Percentiles rank a stretch among this genome's conserved stretches.
Conservation (phyloP, 1,284 basidiomycete species). For the Marasmius tenuissimus region DNA sequence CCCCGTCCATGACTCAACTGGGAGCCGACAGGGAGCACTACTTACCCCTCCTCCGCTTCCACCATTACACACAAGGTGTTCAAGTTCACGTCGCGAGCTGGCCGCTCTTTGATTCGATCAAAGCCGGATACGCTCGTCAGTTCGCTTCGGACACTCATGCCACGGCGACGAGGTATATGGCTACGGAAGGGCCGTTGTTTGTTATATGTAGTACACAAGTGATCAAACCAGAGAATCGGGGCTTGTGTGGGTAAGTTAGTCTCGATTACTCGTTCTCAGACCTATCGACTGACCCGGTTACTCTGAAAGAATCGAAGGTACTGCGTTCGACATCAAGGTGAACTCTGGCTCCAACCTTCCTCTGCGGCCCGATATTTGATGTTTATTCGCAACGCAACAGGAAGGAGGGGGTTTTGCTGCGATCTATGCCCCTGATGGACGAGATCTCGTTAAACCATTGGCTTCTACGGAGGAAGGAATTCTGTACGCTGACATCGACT, state of each 20-base stretch:
- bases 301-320: background rate
- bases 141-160: conserved; percentile 16
- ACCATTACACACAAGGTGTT: conserved; percentile 16
- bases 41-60: conserved; percentile 17
- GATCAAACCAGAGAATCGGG: conserved; percentile 12
- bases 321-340: background rate
- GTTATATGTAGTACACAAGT: conserved; percentile 18
- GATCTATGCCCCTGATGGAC: conserved; percentile 18
- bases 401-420: conserved; percentile 20
- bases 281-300: background rate
- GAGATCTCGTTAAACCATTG: conserved; percentile 8
- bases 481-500: conserved; percentile 19
- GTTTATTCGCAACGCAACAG: background rate
- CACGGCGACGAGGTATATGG: conserved; percentile 9
- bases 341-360: background rate
- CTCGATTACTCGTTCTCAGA: background rate
- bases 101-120: conserved; percentile 11
- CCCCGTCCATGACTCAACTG: no score
- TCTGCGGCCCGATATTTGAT: background rate
- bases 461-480: conserved; percentile 15
- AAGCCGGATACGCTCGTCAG: background rate
- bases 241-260: background rate
- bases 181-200: conserved; percentile 20
- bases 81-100: conserved; percentile 20
- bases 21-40: conserved; percentile 14